These are phyloP conservation scores for Scheffersomyces lignosus DNA, from an alignment of 805 yeast species.

Conservation along the genomic window DNA sequence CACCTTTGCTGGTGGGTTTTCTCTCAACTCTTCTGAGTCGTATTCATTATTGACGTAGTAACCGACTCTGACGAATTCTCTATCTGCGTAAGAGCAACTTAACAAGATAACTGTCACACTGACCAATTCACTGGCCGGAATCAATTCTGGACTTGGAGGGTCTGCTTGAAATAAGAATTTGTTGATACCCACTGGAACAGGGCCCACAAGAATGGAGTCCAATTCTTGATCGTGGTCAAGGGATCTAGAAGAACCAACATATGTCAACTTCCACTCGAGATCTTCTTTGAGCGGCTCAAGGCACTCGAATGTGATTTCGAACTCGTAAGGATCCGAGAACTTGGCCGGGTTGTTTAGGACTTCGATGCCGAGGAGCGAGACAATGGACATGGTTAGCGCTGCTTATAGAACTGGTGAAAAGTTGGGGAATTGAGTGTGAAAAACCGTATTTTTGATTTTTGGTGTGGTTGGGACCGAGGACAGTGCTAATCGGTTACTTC, in stretches of 20 bases:
- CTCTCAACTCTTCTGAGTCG: constrained; percentile 88
- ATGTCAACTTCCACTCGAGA: constrained; percentile 95
- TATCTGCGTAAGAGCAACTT: constrained; percentile 89
- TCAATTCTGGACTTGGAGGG: constrained; percentile 93
- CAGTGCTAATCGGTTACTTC: no score
- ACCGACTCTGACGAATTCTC: constrained; percentile 96
- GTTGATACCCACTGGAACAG: constrained; percentile 96
- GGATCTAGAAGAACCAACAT: constrained; percentile 94
- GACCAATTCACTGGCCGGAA: constrained; percentile 94
- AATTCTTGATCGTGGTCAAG: constrained; percentile 95
- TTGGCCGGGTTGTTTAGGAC: constrained; percentile 94
- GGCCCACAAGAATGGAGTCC: constrained; percentile 96
- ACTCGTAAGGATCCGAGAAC: constrained; percentile 90
- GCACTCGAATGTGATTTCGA: constrained; percentile 97
- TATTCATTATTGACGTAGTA: constrained; percentile 97
- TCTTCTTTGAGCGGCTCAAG: constrained; percentile 89
- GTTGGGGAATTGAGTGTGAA: no score
- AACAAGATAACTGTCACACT: constrained; percentile 91
- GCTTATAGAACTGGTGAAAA: no score
- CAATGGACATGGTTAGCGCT: constrained; percentile 85
- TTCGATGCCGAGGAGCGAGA: constrained; percentile 85
- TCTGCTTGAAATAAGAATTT: constrained; percentile 92
- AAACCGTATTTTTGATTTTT: no score
- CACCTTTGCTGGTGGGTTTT: constrained; percentile 90
- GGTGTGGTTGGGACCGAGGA: no score